These are phyloP conservation scores for Pyrrhoderma lamaoense DNA, from an alignment of 1,284 basidiomycete species.

Conservation along the genomic window DNA sequence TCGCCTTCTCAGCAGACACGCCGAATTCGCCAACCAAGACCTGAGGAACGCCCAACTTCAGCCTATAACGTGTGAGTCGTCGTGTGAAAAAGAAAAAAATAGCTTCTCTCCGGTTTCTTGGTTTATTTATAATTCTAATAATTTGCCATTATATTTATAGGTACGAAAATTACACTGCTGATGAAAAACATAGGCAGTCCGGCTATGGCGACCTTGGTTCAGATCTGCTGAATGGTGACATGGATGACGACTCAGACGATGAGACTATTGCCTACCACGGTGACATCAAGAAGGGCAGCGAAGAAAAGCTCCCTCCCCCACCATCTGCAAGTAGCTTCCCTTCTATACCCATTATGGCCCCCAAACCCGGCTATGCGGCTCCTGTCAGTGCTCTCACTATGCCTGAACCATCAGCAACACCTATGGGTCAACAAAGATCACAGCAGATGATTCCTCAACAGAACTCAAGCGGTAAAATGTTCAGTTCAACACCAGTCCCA, in stretches of 20 bases:
- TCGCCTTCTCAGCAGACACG: constrained; percentile 22
- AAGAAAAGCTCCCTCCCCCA: constrained; percentile 25
- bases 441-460: constrained; percentile 20
- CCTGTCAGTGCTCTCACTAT: constrained; percentile 51
- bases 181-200: constrained; percentile 38
- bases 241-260: constrained; percentile 37
- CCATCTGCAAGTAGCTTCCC: constrained; percentile 10
- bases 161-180: constrained; percentile 53
- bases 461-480: constrained; percentile 28
- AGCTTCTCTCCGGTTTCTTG: no score
- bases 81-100: neutral
- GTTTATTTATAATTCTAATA: neutral
- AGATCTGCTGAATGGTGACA: constrained; percentile 41
- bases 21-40: constrained; percentile 29
- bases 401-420: constrained; percentile 35
- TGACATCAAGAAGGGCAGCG: constrained; percentile 19
- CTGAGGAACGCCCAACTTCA: constrained; percentile 29
- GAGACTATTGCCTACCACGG: constrained; percentile 23
- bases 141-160: constrained; percentile 29
- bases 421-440: constrained; percentile 28
- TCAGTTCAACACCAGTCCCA: constrained; percentile 29
- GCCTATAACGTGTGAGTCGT: constrained; percentile 62
- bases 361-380: constrained; percentile 64
- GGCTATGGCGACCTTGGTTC: constrained; percentile 47
- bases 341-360: constrained; percentile 50